A percentile compares a stretch with the other conserved stretches of the same genome.
These are phyloP conservation scores for Fusarium acutatum DNA, from an alignment of 2,329 filamentous ascomycete species.

Conservation along the genomic window DNA sequence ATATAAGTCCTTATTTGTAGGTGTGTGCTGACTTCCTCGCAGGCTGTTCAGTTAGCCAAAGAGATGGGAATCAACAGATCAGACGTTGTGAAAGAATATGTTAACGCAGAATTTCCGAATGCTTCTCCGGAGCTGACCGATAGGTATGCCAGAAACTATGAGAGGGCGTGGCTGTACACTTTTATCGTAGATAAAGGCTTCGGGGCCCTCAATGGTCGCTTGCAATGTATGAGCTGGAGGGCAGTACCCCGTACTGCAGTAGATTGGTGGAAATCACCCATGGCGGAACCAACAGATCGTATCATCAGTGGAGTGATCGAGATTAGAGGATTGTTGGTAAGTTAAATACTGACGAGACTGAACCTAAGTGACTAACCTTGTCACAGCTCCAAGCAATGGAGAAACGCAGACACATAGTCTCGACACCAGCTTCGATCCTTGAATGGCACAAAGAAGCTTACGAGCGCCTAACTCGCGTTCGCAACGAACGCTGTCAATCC, in stretches of 20 bases:
- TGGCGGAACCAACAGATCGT: constrained; percentile 6
- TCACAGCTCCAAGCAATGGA: neutral
- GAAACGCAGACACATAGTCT: neutral
- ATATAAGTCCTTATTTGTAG: accelerated
- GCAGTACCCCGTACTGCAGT: neutral
- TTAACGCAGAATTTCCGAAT: neutral
- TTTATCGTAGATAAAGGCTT: constrained; percentile 9
- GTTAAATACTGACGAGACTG: accelerated
- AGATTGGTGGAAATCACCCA: constrained; percentile 6
- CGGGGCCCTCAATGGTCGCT: neutral
- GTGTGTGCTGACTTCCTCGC: accelerated
- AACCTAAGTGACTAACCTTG: neutral
- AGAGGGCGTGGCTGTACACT: constrained; percentile 4
- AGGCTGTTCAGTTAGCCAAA: constrained; percentile 5
- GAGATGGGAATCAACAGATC: constrained; percentile 5
- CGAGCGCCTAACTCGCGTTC: neutral
- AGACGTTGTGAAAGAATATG: neutral
- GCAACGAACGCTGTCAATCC: neutral
- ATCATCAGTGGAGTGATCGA: constrained; percentile 6
- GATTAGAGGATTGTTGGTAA: neutral
- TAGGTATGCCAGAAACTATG: constrained; percentile 2
- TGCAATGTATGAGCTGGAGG: constrained; percentile 7
- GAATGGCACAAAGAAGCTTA: constrained; percentile 12
- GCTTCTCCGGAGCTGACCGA: neutral
- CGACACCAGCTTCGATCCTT: neutral